Evolutionary conservation across 495 filamentous ascomycete species (phyloP).

Genomic region (Viridothelium virens): DNA sequence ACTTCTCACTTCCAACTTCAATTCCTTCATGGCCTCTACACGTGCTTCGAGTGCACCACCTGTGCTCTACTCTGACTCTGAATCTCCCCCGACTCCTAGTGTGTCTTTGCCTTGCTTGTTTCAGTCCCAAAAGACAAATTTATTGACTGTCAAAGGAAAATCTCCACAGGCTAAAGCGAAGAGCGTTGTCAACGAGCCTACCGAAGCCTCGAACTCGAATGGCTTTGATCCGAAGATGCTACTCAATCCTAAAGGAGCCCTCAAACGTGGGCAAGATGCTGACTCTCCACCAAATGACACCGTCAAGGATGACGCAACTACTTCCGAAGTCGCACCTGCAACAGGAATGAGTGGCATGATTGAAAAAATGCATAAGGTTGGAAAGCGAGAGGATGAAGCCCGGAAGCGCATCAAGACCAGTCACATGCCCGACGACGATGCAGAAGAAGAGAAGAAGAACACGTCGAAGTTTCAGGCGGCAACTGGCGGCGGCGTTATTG

Average conservation of each 20-base stretch:
- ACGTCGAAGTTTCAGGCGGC: conserved; percentile 35
- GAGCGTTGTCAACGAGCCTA: neutral
- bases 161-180: neutral
- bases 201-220: neutral
- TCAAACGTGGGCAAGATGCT: conserved; percentile 18
- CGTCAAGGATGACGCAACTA: neutral
- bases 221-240: conserved; percentile 27
- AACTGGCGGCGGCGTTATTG: conserved; percentile 50
- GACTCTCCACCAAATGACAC: neutral
- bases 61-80: neutral
- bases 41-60: conserved; percentile 1
- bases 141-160: conserved; percentile 5
- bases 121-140: no score
- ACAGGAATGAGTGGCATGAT: conserved; percentile 44
- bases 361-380: conserved; percentile 65
- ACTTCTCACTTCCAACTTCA: neutral
- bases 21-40: neutral
- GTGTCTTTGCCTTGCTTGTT: no score
- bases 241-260: conserved; percentile 29
- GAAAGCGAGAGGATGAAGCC: conserved; percentile 52
- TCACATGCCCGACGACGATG: conserved; percentile 15
- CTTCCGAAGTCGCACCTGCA: neutral
- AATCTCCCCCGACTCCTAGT: neutral
- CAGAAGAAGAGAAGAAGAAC: conserved; percentile 36
- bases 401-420: conserved; percentile 59